Percentiles rank a stretch among this genome's conserved stretches.
These are phyloP conservation scores for Neoarthrinium moseri DNA, from an alignment of 2,329 filamentous ascomycete genomes.

Conservation along the genomic window DNA sequence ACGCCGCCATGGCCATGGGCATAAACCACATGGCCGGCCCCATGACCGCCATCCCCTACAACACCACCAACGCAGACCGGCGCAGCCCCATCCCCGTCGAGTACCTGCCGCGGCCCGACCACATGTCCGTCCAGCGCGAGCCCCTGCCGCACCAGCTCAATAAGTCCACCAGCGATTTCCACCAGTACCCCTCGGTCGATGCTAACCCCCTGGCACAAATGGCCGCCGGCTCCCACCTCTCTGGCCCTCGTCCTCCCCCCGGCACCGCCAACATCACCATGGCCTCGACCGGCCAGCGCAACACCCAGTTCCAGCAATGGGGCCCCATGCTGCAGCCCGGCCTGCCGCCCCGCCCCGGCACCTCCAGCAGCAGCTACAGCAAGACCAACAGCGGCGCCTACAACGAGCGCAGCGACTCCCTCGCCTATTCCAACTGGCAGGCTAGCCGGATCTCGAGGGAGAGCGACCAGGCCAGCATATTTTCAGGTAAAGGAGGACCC, in stretches of 20 bases:
- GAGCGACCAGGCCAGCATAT: slow-evolving; percentile 52
- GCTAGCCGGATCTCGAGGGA: slow-evolving; percentile 27
- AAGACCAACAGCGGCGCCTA: slow-evolving; percentile 46
- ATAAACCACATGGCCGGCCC: slow-evolving; percentile 77
- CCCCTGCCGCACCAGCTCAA: slow-evolving; percentile 82
- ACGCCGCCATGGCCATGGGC: no score
- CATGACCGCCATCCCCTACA: slow-evolving; percentile 86
- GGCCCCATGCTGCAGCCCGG: slow-evolving; percentile 38
- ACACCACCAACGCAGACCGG: slow-evolving; percentile 63
- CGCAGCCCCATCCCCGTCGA: slow-evolving; percentile 72
- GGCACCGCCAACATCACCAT: slow-evolving; percentile 65
- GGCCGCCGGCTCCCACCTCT: slow-evolving; percentile 53
- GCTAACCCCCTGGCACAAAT: slow-evolving; percentile 44
- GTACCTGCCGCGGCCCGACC: slow-evolving; percentile 67
- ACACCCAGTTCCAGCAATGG: slow-evolving; percentile 78
- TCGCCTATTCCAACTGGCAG: slow-evolving; percentile 16
- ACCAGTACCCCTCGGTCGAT: slow-evolving; percentile 82
- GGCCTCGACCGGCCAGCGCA: slow-evolving; percentile 64
- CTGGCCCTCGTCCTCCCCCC: slow-evolving; percentile 59
- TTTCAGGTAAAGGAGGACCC: slow-evolving; percentile 54
- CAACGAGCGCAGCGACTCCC: slow-evolving; percentile 62
- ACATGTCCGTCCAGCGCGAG: slow-evolving; percentile 63
- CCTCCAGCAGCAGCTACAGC: slow-evolving; percentile 51
- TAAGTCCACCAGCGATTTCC: slow-evolving; percentile 74
- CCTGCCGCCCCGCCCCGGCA: slow-evolving; percentile 40